Conservation (phyloP, 371 early-diverging fungal genomes). For the Phascolomyces articulosus region DNA sequence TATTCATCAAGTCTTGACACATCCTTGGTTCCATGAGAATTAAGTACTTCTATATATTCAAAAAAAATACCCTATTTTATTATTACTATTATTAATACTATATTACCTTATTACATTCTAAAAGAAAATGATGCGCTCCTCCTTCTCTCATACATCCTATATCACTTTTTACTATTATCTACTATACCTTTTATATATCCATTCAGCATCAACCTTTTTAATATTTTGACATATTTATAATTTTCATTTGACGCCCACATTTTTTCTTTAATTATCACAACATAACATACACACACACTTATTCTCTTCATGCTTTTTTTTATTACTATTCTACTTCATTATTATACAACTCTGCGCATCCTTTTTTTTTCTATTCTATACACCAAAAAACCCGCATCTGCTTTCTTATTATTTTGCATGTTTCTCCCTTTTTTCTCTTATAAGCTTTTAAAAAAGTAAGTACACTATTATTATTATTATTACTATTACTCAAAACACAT, state of each 20-base stretch:
- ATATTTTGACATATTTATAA: conserved; percentile 1
- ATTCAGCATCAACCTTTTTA: not conserved
- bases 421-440: not conserved
- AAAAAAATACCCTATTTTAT: not conserved
- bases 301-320: no score
- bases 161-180: not conserved
- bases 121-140: not conserved
- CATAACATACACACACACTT: not conserved
- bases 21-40: conserved; percentile 65
- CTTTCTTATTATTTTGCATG: conserved; percentile 9
- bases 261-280: not conserved
- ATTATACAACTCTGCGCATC: conserved; percentile 1
- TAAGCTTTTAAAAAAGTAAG: conserved; percentile 16
- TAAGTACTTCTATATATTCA: not conserved
- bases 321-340: no score
- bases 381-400: conserved; percentile 5
- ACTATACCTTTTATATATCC: not conserved
- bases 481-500: no score
- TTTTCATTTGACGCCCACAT: not conserved
- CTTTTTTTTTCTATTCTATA: not conserved
- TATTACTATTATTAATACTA: not conserved
- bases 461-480: conserved; percentile 5
- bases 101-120: not conserved
- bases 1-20: conserved; percentile 62
- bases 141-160: not conserved